phyloP scores from a whole-genome alignment of 805 yeast species.

The Wickerhamomyces rabaulensis region DNA sequence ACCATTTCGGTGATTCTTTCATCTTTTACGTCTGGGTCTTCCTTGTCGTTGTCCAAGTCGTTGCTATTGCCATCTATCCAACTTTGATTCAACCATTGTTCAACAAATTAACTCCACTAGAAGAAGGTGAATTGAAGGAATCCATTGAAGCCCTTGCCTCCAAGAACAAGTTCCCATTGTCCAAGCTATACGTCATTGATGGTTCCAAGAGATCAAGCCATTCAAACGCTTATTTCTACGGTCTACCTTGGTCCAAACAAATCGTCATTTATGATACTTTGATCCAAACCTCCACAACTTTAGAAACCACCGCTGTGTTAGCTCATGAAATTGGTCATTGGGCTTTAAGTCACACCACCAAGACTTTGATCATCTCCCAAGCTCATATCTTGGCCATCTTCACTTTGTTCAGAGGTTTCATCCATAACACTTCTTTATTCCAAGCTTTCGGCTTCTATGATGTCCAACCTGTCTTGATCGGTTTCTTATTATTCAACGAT shows the following conservation, averaged over 20 bases:
- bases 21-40: slow-evolving; percentile 75
- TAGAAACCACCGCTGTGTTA: slow-evolving; percentile 86
- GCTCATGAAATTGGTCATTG: slow-evolving; percentile 99
- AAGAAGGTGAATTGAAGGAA: slow-evolving; percentile 80
- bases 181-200: slow-evolving; percentile 82
- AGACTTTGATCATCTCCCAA: slow-evolving; percentile 62
- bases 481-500: slow-evolving; percentile 75
- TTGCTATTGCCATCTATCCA: slow-evolving; percentile 74
- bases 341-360: slow-evolving; percentile 85
- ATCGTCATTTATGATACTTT: slow-evolving; percentile 92
- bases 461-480: slow-evolving; percentile 71
- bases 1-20: slow-evolving; percentile 73
- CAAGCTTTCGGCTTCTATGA: slow-evolving; percentile 67
- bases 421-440: slow-evolving; percentile 74
- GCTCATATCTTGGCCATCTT: slow-evolving; percentile 59
- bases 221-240: slow-evolving; percentile 94
- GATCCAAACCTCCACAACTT: slow-evolving; percentile 68
- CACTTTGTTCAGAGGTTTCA: slow-evolving; percentile 71
- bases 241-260: slow-evolving; percentile 95
- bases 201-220: slow-evolving; percentile 97
- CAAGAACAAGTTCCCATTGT: slow-evolving; percentile 77
- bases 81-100: slow-evolving; percentile 87
- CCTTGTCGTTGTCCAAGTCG: slow-evolving; percentile 63
- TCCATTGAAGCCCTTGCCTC: slow-evolving; percentile 78
- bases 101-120: slow-evolving; percentile 85